phyloP scores from a whole-genome alignment of 495 filamentous ascomycete genomes.

The Penicillium ucsense region DNA sequence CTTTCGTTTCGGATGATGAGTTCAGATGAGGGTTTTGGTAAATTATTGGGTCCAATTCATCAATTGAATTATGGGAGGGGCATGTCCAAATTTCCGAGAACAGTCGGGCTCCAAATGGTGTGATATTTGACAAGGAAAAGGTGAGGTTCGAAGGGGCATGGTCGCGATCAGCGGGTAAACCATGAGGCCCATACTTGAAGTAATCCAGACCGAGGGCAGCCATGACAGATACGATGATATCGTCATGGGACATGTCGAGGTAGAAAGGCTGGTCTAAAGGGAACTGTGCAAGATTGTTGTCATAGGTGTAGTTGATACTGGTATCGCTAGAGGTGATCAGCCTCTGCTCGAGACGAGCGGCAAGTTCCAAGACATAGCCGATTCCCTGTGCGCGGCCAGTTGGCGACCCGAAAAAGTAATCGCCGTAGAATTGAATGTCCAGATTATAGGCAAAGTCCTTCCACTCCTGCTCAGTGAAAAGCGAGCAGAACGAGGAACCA shows the following conservation, averaged over 20 bases:
- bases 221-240: constrained; percentile 32
- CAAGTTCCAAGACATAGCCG: constrained; percentile 53
- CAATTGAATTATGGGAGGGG: constrained; percentile 8
- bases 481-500: constrained; percentile 36
- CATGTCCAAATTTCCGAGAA: constrained; percentile 49
- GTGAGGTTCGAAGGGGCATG: constrained; percentile 23
- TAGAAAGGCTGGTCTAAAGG: constrained; percentile 43
- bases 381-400: constrained; percentile 53
- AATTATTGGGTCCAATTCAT: constrained; percentile 10
- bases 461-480: constrained; percentile 51
- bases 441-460: constrained; percentile 44
- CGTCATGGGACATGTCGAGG: constrained; percentile 34
- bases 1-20: constrained; percentile 1
- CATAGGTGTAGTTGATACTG: constrained; percentile 49
- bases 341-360: constrained; percentile 48
- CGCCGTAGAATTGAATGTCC: constrained; percentile 51
- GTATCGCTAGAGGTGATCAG: constrained; percentile 39
- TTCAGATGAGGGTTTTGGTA: constrained; percentile 20
- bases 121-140: constrained; percentile 28
- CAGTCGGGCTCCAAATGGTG: constrained; percentile 53
- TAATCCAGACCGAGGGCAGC: constrained; percentile 38
- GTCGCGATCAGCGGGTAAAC: constrained; percentile 38
- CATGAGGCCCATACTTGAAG: constrained; percentile 15
- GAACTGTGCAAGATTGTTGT: constrained; percentile 35
- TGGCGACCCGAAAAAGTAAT: constrained; percentile 48